Conservation (phyloP, 306 rosid species). For the Abrus precatorius region DNA sequence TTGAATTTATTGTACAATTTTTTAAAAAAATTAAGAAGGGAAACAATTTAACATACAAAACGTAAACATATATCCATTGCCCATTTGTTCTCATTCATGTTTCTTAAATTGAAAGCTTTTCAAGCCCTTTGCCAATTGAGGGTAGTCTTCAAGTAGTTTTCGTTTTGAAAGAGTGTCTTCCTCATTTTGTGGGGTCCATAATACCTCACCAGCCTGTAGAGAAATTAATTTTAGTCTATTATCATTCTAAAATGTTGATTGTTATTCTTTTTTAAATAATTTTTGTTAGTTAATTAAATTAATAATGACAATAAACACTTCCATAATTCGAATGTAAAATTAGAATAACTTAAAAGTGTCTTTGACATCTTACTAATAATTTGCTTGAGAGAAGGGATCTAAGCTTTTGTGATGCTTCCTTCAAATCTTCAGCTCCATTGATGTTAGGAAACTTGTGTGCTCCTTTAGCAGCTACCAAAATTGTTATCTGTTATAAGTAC, state of each 20-base stretch:
- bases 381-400: conserved; percentile 75
- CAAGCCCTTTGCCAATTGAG: conserved; percentile 49
- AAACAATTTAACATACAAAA: conserved; percentile 14
- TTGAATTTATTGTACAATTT: too few relatives aligned
- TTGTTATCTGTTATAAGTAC: conserved; percentile 63
- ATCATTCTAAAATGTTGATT: too few relatives aligned
- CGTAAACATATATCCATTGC: background rate
- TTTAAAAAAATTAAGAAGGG: background rate
- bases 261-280: too few relatives aligned
- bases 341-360: conserved; percentile 2
- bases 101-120: conserved; percentile 44
- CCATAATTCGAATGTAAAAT: background rate
- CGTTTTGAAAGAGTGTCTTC: conserved; percentile 77
- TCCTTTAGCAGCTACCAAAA: conserved; percentile 93
- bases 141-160: conserved; percentile 85
- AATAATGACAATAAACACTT: too few relatives aligned
- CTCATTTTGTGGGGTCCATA: conserved; percentile 97
- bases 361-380: conserved; percentile 68
- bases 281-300: too few relatives aligned
- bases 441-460: conserved; percentile 77
- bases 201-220: conserved; percentile 88
- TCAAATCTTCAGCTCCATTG: conserved; percentile 74
- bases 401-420: conserved; percentile 76
- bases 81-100: conserved; percentile 36
- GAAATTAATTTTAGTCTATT: background rate